Evolutionary conservation across 768 basidiomycete species (phyloP).

Genomic region (Lactarius akahatsu): DNA sequence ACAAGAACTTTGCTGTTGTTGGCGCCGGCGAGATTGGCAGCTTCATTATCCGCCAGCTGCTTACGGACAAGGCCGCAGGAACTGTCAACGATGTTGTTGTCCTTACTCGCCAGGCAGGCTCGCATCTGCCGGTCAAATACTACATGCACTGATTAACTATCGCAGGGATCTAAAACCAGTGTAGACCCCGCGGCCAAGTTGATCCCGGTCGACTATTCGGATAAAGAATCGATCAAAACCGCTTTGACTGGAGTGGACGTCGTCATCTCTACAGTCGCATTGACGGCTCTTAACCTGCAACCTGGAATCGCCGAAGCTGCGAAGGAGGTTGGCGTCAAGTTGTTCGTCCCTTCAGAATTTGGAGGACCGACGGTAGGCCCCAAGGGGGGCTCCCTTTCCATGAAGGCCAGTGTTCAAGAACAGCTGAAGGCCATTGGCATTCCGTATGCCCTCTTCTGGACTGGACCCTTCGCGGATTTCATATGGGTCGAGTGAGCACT

Average conservation of each 20-base stretch:
- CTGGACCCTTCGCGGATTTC: constrained; percentile 22
- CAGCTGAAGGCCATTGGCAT: constrained; percentile 17
- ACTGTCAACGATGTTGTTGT: constrained; percentile 22
- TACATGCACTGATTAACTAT: not conserved
- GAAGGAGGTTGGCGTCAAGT: constrained; percentile 32
- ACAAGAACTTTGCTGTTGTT: constrained; percentile 24
- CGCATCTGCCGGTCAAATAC: not conserved
- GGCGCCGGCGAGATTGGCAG: constrained; percentile 23
- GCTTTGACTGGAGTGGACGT: constrained; percentile 22
- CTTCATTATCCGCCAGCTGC: constrained; percentile 24
- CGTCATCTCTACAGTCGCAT: constrained; percentile 20
- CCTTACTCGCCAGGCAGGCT: constrained; percentile 21
- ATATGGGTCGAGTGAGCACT: constrained; percentile 13
- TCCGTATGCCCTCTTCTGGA: constrained; percentile 23
- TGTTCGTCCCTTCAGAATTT: constrained; percentile 37
- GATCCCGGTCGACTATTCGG: constrained; percentile 18
- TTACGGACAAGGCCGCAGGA: constrained; percentile 21
- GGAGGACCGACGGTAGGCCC: constrained; percentile 28
- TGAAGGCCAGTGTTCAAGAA: constrained; percentile 9
- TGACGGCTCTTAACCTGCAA: constrained; percentile 24
- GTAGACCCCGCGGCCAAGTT: constrained; percentile 5
- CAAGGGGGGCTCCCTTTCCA: constrained; percentile 7
- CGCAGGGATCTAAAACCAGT: not conserved
- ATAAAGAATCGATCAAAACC: constrained; percentile 2
- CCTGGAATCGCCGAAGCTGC: constrained; percentile 26